Evolutionary conservation across 2,329 filamentous ascomycete species (phyloP), one percentile per base, ranked within the genome.

Genomic region (Sphaerulina musiva): DNA sequence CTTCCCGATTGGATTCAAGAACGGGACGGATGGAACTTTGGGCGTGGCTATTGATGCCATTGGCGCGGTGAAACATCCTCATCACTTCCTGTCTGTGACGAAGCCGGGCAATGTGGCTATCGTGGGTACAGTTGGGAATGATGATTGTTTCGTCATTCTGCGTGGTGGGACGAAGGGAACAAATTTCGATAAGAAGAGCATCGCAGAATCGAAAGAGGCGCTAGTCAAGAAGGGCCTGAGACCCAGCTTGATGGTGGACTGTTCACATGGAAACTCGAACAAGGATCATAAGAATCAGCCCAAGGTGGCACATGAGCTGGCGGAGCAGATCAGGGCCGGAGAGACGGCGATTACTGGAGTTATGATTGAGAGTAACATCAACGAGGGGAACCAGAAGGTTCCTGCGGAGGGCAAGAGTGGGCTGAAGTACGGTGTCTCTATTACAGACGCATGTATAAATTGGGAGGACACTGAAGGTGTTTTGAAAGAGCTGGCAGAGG

Each of bases 1-100:
- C 64, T 97, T 96, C 86, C 93, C 93, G 1, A 90, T 98, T 9
- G 93, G 93, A 48, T 98, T 98, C 86, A 98, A 98, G 82, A 98
- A 98, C 73, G 93, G 93, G 61, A 98, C 93, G 32, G 93, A 98
- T 70, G 93, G 93, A 48, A 86, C 85, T 7, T 76, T 97, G 46
- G 82, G 85, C 53, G 91, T 97, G 3, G 91, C 93, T 10, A 89
- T 97, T 64, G 93, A 98, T 70, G 93, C 93, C 48, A 95, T 97
- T 70, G 90, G 91, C 58, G 89, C 93, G 12, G 92, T 95, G 48
- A 84, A 82, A 70, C 89, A 95, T 69, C 89, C 89, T 12, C 93
- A 98, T 69, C 90, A 96, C 78, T 97, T 98, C 80, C 80, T 98
- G 64, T 95, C 90, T 5, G 92, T 97, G 62, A 97, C 93, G 20